Evolutionary conservation across 345 rosid genomes (phyloP).

Genomic region (Dipteronia sinensis): DNA sequence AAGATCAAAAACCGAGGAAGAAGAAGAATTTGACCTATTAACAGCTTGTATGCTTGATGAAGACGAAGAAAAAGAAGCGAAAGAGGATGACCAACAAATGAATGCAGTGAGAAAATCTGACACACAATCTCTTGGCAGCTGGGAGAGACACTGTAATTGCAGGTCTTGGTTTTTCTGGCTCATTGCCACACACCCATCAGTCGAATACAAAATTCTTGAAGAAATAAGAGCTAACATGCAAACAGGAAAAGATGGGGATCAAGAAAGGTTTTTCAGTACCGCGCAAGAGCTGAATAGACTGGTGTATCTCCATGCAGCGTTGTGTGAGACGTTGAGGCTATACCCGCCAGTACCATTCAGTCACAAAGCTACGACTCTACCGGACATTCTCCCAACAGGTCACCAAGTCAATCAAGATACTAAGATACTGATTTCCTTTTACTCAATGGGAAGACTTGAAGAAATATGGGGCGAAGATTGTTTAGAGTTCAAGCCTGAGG

Average conservation of each 20-base stretch:
- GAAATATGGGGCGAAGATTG: conserved; percentile 39
- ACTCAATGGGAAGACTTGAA: conserved; percentile 29
- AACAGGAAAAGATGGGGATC: background rate
- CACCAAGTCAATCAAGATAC: conserved; percentile 10
- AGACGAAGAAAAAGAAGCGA: background rate
- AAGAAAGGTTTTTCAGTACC: too few relatives aligned
- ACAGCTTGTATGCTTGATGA: conserved; percentile 21
- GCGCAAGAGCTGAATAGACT: conserved; percentile 1
- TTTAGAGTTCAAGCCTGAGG: conserved; percentile 35
- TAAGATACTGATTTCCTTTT: conserved; percentile 19
- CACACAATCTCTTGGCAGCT: conserved; percentile 30
- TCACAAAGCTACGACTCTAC: conserved; percentile 16
- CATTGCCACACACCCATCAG: conserved; percentile 33
- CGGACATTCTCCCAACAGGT: conserved; percentile 35
- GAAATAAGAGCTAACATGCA: conserved; percentile 24
- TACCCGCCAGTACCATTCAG: conserved; percentile 32
- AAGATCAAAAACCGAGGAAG: conserved; percentile 11
- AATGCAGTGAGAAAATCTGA: conserved; percentile 1
- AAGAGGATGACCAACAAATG: too few relatives aligned
- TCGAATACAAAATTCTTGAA: conserved; percentile 25
- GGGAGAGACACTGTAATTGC: conserved; percentile 47
- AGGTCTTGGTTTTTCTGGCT: conserved; percentile 51
- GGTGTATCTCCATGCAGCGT: conserved; percentile 30
- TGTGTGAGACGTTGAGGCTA: conserved; percentile 26
- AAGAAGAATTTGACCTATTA: conserved; percentile 28